A percentile compares a stretch with the other conserved stretches of the same genome.
These are phyloP conservation scores for Wickerhamomyces strasburgensis DNA, from an alignment of 805 yeast species.

Conservation along the genomic window DNA sequence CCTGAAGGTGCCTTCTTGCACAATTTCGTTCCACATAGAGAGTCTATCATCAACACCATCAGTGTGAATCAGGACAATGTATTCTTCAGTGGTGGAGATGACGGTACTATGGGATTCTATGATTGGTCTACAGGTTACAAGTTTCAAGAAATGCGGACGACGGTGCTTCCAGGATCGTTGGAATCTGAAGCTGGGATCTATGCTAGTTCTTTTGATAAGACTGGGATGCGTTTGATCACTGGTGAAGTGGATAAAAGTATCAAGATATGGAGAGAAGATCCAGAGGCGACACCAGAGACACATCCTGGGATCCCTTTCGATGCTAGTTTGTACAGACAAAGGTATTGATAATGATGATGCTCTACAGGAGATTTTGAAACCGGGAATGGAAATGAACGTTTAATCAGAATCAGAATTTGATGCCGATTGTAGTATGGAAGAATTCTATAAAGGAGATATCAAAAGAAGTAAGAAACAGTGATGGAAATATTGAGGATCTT, in stretches of 20 bases:
- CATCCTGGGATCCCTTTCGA: conserved; percentile 23
- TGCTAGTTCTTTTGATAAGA: conserved; percentile 68
- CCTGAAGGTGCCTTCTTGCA: conserved; percentile 75
- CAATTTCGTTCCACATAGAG: conserved; percentile 40
- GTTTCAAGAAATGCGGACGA: conserved; percentile 49
- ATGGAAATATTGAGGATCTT: too few relatives aligned
- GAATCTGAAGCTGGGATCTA: conserved; percentile 65
- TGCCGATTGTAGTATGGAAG: too few relatives aligned
- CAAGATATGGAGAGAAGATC: conserved; percentile 61
- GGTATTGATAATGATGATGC: conserved; percentile 15
- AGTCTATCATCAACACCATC: conserved; percentile 62
- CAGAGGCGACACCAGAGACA: conserved; percentile 26
- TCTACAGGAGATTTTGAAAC: too few relatives aligned
- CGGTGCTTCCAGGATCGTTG: conserved; percentile 64
- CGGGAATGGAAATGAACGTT: too few relatives aligned
- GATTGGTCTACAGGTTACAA: conserved; percentile 71
- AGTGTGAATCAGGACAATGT: conserved; percentile 56
- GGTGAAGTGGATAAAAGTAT: conserved; percentile 89
- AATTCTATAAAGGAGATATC: too few relatives aligned
- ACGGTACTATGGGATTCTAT: conserved; percentile 71
- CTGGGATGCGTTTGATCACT: conserved; percentile 76
- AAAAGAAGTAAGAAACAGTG: too few relatives aligned
- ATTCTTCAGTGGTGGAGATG: conserved; percentile 77
- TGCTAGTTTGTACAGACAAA: conserved; percentile 16
- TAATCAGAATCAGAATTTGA: too few relatives aligned